Conservation (phyloP, 2,329 filamentous ascomycete genomes). For the Alternaria sp. region DNA sequence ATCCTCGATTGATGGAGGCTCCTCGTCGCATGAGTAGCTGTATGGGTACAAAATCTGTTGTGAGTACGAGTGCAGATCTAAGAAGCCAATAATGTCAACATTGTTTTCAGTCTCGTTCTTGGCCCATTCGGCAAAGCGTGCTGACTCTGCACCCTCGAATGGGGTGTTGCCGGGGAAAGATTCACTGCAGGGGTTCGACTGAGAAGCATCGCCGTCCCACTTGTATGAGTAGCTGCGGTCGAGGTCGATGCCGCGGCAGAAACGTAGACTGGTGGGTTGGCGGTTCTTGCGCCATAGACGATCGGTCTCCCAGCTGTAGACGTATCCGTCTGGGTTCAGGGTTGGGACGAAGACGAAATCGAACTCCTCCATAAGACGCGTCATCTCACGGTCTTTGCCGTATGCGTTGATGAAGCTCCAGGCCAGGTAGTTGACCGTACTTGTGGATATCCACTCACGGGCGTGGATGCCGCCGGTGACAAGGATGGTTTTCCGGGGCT, state of each 20-base stretch:
- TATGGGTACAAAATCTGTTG: conserved; percentile 95
- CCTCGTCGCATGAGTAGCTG: conserved; percentile 77
- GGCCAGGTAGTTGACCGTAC: conserved; percentile 87
- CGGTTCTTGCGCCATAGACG: conserved; percentile 94
- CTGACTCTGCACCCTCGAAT: conserved; percentile 83
- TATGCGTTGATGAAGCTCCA: conserved; percentile 87
- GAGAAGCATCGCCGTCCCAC: conserved; percentile 73
- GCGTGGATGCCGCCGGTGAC: conserved; percentile 89
- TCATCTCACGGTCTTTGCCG: conserved; percentile 73
- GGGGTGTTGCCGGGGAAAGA: conserved; percentile 83
- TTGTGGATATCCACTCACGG: conserved; percentile 94
- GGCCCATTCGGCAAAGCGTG: conserved; percentile 79
- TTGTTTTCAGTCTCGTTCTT: conserved; percentile 75
- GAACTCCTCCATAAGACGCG: conserved; percentile 79
- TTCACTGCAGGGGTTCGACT: conserved; percentile 84
- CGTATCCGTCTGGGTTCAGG: conserved; percentile 91
- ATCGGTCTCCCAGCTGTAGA: conserved; percentile 91
- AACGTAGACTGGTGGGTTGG: conserved; percentile 79
- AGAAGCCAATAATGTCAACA: conserved; percentile 78
- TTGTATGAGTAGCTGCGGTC: conserved; percentile 85
- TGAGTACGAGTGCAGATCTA: conserved; percentile 94
- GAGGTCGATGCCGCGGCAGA: conserved; percentile 87
- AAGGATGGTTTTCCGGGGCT: conserved; percentile 75
- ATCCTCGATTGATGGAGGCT: conserved; percentile 87
- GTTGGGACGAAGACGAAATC: conserved; percentile 90